These are phyloP conservation scores for Talaromyces sp. DNA, from an alignment of 2,329 filamentous ascomycete genomes.

Conservation along the genomic window DNA sequence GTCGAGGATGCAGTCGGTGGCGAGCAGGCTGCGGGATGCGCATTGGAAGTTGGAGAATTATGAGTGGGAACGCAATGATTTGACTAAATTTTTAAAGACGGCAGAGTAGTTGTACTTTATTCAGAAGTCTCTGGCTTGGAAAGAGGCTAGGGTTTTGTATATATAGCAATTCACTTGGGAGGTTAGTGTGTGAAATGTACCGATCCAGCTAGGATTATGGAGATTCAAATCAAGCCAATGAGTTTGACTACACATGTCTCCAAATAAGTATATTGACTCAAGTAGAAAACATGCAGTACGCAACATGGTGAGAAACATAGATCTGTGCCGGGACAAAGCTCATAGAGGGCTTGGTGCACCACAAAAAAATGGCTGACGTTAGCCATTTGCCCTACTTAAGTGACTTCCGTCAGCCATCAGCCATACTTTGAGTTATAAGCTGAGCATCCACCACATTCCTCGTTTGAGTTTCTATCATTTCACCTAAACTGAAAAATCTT, in stretches of 20 bases:
- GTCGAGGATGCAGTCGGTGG: conserved; percentile 65
- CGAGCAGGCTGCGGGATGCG: conserved; percentile 67
- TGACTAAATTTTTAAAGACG: conserved; percentile 66
- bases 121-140: background rate
- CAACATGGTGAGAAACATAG: too few species aligned
- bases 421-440: background rate
- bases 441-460: background rate
- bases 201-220: background rate
- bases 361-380: background rate
- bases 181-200: background rate
- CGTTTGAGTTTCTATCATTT: too few species aligned
- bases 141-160: background rate
- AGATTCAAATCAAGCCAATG: background rate
- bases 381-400: background rate
- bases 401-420: background rate
- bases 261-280: too few species aligned
- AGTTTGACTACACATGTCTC: background rate
- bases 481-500: background rate
- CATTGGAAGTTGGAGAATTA: conserved; percentile 71
- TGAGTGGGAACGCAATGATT: conserved; percentile 64
- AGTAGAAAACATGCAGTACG: too few species aligned
- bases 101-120: background rate
- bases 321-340: too few species aligned
- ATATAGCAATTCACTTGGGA: background rate
- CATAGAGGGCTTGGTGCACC: background rate